Base-by-base conservation (phyloP, 2,329 filamentous ascomycete species). In the Sclerotinia borealis region DNA sequence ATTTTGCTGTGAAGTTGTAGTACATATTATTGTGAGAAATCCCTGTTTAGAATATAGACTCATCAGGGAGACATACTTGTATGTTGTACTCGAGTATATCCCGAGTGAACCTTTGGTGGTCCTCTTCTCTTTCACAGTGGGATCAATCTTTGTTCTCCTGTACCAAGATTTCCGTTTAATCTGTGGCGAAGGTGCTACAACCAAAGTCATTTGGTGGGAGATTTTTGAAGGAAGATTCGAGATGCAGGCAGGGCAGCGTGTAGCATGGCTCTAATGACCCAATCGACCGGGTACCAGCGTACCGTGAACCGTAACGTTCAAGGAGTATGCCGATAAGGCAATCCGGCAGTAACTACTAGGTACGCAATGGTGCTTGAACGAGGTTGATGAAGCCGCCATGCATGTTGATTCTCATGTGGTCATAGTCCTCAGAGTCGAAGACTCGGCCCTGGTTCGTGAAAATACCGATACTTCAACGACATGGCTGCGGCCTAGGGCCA, bases 61-160 rank as follows among this genome's bases (percentile, higher is more conserved):
- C 17, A 8, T 45, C n/a, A 19, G 39, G 27, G 54, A 58, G 27
- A 15, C 54, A 36, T n/a, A 62, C 59, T 62, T 62, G 59, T 50
- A 62, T 9, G 59, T 56, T 45, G 34, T 45, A 29, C 59, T n/a
- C n/a, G n/a, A n/a, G n/a, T n/a, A n/a, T n/a, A 62, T 6, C 59
- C 59, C 8, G 49, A 37, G 25, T 62, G 50, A 34, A 62, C 59
- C 39, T 62, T 62, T 1, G 59, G 50, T 27, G 56, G 29, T 22
- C 50, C 59, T 37, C 41, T 55, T 31, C 59, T 55, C 43, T 56
- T 62, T 48, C 31, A 39, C 13, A 48, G 31, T 10, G 31, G 50
- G 25, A 27, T 25, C 2, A 50, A 56, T 19, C 15, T 55, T 22
- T n/a, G 22, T 29, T 55, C 49, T 29, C 29, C 41, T 36, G 19